These are phyloP conservation scores for Claviceps africana DNA, from an alignment of 2,329 filamentous ascomycete genomes.

Conservation along the genomic window DNA sequence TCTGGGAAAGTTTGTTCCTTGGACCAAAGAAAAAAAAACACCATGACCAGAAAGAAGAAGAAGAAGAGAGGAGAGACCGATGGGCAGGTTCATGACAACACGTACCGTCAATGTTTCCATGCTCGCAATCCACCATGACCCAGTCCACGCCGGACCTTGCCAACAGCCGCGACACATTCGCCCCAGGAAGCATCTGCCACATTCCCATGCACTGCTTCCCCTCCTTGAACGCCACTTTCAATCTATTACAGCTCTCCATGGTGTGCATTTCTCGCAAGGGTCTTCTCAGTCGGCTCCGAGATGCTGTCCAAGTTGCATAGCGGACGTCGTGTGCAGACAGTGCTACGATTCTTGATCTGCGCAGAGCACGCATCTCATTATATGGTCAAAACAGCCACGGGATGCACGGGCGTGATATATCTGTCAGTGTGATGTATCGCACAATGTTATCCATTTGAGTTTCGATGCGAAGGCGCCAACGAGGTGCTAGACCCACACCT, in stretches of 20 bases:
- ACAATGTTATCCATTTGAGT: too few relatives aligned
- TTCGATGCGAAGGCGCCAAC: too few relatives aligned
- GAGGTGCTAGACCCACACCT: too few relatives aligned
- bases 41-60: not conserved
- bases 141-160: constrained; percentile 51
- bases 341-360: not conserved
- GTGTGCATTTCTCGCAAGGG: constrained; percentile 1
- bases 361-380: not conserved
- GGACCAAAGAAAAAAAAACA: not conserved
- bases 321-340: not conserved
- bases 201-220: constrained; percentile 38
- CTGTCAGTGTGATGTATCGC: not conserved
- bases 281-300: too few relatives aligned
- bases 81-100: not conserved
- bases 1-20: not conserved
- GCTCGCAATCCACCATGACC: constrained; percentile 46
- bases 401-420: not conserved
- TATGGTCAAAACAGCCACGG: not conserved
- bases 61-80: not conserved
- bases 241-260: constrained; percentile 32
- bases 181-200: constrained; percentile 51
- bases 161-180: constrained; percentile 44
- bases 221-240: constrained; percentile 35
- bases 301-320: not conserved
- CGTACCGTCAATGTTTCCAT: constrained; percentile 35